Evolutionary conservation across 2,329 filamentous ascomycete genomes (phyloP), one percentile per base, ranked within the genome.

Genomic region (Paramyrothecium sp.): DNA sequence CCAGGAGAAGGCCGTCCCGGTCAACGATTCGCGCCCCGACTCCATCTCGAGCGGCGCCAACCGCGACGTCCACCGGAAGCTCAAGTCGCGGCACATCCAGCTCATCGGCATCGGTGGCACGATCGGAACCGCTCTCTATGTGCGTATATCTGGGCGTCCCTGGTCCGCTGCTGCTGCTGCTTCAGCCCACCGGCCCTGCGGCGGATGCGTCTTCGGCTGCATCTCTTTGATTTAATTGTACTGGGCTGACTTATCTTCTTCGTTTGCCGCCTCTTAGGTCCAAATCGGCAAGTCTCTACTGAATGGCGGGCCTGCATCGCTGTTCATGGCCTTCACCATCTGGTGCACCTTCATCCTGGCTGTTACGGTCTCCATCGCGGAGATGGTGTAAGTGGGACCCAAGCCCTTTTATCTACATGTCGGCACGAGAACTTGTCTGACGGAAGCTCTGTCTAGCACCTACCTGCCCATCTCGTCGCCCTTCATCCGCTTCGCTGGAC

Each of bases 401-500:
- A 44, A 44, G 38, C 38, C 13, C 8, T 44, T 16, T 12, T 17
- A 3, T 16, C 38, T 44, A 12, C 13, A 16, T 44, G 7, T 44
- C 13, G 13, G 13, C 13, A 16, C 38, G 13, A 44, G 13, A 12
- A 16, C 26, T 30, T 30, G 26, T 30, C 26, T 30, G 26, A 30
- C 26, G 5, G 10, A 30, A 30, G 26, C 26, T 30, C 10, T 44
- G 4, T 44, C 38, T 44, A 44, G 38, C 8, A 89, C 88, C 0
- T 91, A 89, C 61, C 76, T 91, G 2, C 89, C 90, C 8, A 89
- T 92, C 55, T 90, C 88, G 0, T 91, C 88, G 46, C 89, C 89
- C 0, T 92, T 93, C 70, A 89, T 92, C 67, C 86, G 88, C 23
- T 91, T 92, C 65, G 89, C 89, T 3, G 88, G 89, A 16, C 83